Conservation (phyloP, 306 rosid genomes). For the Fagus sylvatica region DNA sequence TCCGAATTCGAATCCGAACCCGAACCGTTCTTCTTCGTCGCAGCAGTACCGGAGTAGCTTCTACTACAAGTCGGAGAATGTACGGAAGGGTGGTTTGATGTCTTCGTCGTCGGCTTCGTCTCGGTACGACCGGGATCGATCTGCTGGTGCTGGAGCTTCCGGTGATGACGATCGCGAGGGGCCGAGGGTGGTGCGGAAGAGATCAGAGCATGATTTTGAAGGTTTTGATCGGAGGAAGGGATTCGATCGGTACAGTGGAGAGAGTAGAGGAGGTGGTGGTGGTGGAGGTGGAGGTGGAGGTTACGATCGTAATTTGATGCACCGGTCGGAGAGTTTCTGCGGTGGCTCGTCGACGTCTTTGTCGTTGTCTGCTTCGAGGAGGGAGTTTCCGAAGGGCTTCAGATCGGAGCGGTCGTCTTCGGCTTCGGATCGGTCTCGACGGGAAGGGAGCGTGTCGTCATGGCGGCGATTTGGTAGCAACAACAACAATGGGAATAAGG, state of each 20-base stretch:
- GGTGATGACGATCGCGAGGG: slow-evolving; percentile 79
- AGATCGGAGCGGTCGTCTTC: slow-evolving; percentile 71
- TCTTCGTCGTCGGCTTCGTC: slow-evolving; percentile 50
- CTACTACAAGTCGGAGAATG: slow-evolving; percentile 60
- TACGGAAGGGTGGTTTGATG: slow-evolving; percentile 55
- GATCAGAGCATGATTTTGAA: slow-evolving; percentile 82
- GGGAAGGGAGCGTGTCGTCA: slow-evolving; percentile 81
- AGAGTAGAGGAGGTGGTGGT: slow-evolving; percentile 40
- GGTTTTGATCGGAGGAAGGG: slow-evolving; percentile 82
- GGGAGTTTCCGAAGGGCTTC: slow-evolving; percentile 91
- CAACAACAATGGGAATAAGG: slow-evolving; percentile 48
- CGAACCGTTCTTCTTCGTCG: slow-evolving; percentile 63
- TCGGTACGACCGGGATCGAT: slow-evolving; percentile 69
- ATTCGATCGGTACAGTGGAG: slow-evolving; percentile 61
- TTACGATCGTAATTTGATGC: slow-evolving; percentile 56
- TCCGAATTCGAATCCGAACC: slow-evolving; percentile 35
- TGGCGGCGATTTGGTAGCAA: slow-evolving; percentile 71
- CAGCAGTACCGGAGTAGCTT: slow-evolving; percentile 51
- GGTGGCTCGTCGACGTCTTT: slow-evolving; percentile 17
- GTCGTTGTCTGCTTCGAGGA: slow-evolving; percentile 32
- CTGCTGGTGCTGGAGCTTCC: background rate
- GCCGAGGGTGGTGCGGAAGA: slow-evolving; percentile 66
- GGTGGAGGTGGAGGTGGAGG: slow-evolving; percentile 34
- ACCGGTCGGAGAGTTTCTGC: slow-evolving; percentile 86
- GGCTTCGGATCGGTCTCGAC: slow-evolving; percentile 56